phyloP scores from a whole-genome alignment of 1,284 basidiomycete species.

The Microbotryum violaceum region DNA sequence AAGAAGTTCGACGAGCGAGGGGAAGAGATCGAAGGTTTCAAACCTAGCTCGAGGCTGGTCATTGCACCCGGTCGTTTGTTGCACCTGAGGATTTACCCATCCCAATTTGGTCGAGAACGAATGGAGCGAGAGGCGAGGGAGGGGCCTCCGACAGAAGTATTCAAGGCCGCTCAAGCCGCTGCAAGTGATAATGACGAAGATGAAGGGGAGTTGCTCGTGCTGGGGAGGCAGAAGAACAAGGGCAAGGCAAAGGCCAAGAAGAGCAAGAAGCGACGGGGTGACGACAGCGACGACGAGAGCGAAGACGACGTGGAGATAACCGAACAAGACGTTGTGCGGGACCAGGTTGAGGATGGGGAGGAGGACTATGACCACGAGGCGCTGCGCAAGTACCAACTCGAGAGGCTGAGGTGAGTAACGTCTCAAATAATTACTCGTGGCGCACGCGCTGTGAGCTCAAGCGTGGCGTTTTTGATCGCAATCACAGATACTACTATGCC shows the following conservation, averaged over 20 bases:
- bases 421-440: not conserved
- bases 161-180: conserved; percentile 45
- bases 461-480: not conserved
- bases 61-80: conserved; percentile 54
- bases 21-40: conserved; percentile 31
- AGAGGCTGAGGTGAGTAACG: conserved; percentile 67
- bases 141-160: conserved; percentile 82
- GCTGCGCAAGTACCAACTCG: conserved; percentile 84
- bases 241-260: conserved; percentile 25
- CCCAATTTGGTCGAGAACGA: conserved; percentile 83
- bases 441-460: too few species aligned
- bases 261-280: conserved; percentile 17
- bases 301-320: conserved; percentile 54
- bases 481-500: conserved; percentile 84
- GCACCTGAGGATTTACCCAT: conserved; percentile 78
- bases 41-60: conserved; percentile 30
- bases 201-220: conserved; percentile 27
- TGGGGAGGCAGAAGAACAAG: conserved; percentile 30
- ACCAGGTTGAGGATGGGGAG: conserved; percentile 48
- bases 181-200: conserved; percentile 23
- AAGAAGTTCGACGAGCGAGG: conserved; percentile 25
- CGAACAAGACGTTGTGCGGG: conserved; percentile 44
- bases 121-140: conserved; percentile 81
- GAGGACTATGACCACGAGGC: conserved; percentile 64
- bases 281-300: conserved; percentile 48